Evolutionary conservation across 129 eudicot genomes (phyloP), one percentile per base, ranked within the genome.

Genomic region (Flaveria trinervia): DNA sequence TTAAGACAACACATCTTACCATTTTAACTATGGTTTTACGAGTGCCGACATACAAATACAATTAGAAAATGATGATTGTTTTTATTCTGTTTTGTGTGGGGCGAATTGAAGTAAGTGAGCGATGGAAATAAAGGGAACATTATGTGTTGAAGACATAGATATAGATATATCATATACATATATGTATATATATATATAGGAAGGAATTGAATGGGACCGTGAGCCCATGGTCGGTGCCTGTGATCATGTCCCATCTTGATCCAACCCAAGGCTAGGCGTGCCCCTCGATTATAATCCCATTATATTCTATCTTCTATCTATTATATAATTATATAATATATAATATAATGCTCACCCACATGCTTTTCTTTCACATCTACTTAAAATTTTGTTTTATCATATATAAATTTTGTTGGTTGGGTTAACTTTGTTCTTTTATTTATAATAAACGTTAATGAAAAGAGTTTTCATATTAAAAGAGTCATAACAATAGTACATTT

Each of bases 221-320:
- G 86, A 82, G 83, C 75, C 82, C 68, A 17, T 62, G 43, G 83
- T 79, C 72, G 77, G 91, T 82, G 82, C 44, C 78, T 65, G 83
- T 79, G 85, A 89, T 87, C 85, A 81, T 89, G 96, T 89, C 92
- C 84, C 44, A 73, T 91, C 96, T 83, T 85, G 84, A 84, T 84
- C 86, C 93, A 80, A 86, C 83, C 88, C 88, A 84, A 87, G 64
- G 26, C 61, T 2, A 67, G 25, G 96, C 97, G 91, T 88, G 97
- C 96, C 84, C 73, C 90, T 92, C 86, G 96, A 77, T 71, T 74
- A 48, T 73, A 88, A 65, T 84, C 79, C 84, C 70, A 72, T 20
- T 15, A 3, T 28, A 23, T 23, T 23, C 18, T 77, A 2, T 16
- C 79, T 48, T 15, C 28, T 64, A 55, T 65, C 22, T 52, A 52